Conservation (phyloP, 2,329 filamentous ascomycete genomes). For the Graphilbum sp. region DNA sequence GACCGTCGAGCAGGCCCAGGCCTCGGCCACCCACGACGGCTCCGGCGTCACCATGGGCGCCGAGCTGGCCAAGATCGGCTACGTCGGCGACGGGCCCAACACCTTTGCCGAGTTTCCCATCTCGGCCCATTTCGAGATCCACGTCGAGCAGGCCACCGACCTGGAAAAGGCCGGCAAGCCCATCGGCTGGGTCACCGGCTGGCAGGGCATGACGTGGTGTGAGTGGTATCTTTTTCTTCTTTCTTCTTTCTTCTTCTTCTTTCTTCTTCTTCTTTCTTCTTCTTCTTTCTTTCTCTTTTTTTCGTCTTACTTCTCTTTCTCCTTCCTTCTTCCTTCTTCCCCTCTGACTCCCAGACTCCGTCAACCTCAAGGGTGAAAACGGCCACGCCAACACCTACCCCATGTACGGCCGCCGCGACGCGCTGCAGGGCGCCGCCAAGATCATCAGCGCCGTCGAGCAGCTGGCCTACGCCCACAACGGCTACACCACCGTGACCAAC, state of each 20-base stretch:
- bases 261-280: not conserved
- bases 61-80: slow-evolving; percentile 10
- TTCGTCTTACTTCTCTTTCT: not conserved
- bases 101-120: slow-evolving; percentile 7
- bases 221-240: not conserved
- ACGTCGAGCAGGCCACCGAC: slow-evolving; percentile 10
- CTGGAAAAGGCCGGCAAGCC: slow-evolving; percentile 6
- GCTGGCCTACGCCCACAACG: not conserved
- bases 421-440: not conserved
- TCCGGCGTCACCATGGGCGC: slow-evolving; percentile 7
- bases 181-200: slow-evolving; percentile 9
- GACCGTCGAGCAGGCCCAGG: slow-evolving; percentile 3
- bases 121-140: slow-evolving; percentile 11
- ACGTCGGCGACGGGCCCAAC: slow-evolving; percentile 6
- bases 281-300: no score
- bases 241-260: not conserved
- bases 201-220: slow-evolving; percentile 12
- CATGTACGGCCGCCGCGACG: not conserved
- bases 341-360: slow-evolving; percentile 61
- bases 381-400: slow-evolving; percentile 1
- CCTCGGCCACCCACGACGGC: slow-evolving; percentile 1
- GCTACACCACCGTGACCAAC: slow-evolving; percentile 1
- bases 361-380: slow-evolving; percentile 56
- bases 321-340: no score
- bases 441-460: not conserved